Conservation (phyloP, 805 yeast genomes). For the Myxozyma kluyveri region DNA sequence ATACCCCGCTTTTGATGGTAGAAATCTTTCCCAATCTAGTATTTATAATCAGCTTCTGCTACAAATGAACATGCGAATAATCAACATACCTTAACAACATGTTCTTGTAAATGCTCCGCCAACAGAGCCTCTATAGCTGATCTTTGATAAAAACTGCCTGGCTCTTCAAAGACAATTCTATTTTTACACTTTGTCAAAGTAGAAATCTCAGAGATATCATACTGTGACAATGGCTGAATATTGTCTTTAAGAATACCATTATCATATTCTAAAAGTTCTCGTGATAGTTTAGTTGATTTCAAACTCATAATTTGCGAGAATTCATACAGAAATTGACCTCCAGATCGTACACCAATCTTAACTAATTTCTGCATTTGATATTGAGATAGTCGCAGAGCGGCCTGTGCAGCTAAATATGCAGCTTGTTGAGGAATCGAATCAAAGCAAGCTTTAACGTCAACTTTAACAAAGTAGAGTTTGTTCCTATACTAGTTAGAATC, state of each 20-base stretch:
- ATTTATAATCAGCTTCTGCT: not conserved
- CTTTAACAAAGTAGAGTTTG: slow-evolving; percentile 53
- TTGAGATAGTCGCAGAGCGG: slow-evolving; percentile 15
- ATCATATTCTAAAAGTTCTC: too few relatives aligned
- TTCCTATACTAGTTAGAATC: slow-evolving; percentile 33
- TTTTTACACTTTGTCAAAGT: too few relatives aligned
- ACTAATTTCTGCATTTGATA: slow-evolving; percentile 14
- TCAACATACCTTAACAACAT: slow-evolving; percentile 36
- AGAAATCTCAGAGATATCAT: too few relatives aligned
- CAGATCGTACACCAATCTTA: too few relatives aligned
- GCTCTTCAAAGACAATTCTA: too few relatives aligned
- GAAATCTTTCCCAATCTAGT: slow-evolving; percentile 38
- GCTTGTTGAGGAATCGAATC: slow-evolving; percentile 52
- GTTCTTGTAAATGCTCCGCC: slow-evolving; percentile 51
- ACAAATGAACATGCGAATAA: not conserved
- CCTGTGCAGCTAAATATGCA: slow-evolving; percentile 17
- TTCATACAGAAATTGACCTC: too few relatives aligned
- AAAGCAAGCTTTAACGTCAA: slow-evolving; percentile 75
- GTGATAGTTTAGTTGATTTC: too few relatives aligned
- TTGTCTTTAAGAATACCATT: too few relatives aligned
- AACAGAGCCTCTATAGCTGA: slow-evolving; percentile 49
- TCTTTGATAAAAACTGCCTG: slow-evolving; percentile 42
- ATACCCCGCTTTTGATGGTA: slow-evolving; percentile 63
- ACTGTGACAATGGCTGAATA: too few relatives aligned
- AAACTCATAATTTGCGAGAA: too few relatives aligned